phyloP scores from a whole-genome alignment of 2,329 filamentous ascomycete species.

The Aspergillus chevalieri region DNA sequence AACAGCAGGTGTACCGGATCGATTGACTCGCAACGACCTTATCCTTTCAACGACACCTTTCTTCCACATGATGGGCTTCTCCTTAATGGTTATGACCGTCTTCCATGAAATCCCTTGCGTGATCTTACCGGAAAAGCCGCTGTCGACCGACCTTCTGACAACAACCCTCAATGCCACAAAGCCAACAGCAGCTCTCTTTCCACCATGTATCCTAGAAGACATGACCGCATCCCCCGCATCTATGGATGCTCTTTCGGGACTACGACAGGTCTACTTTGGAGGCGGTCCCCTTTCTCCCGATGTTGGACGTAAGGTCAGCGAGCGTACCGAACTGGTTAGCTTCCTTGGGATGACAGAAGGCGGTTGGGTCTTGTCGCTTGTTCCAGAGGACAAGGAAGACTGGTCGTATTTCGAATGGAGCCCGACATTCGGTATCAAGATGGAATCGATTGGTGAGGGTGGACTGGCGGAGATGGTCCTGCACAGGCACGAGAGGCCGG shows the following conservation, averaged over 20 bases:
- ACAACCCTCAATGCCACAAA: conserved; percentile 4
- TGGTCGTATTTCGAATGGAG: conserved; percentile 22
- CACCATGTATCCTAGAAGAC: conserved; percentile 15
- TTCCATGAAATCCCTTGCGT: conserved; percentile 10
- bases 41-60: conserved; percentile 12
- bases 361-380: conserved; percentile 8
- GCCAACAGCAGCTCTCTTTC: conserved; percentile 12
- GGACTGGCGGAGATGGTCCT: conserved; percentile 17
- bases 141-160: conserved; percentile 11
- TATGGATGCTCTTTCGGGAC: conserved; percentile 4
- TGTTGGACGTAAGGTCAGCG: conserved; percentile 3
- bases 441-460: conserved; percentile 10
- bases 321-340: conserved; percentile 1
- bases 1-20: conserved; percentile 1
- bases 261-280: conserved; percentile 12
- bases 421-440: conserved; percentile 8
- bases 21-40: conserved; percentile 4
- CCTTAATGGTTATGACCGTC: conserved; percentile 5
- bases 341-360: conserved; percentile 13
- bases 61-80: conserved; percentile 18
- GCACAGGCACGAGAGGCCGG: background rate
- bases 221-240: conserved; percentile 8
- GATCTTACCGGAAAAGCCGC: conserved; percentile 14
- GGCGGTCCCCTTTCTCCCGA: conserved; percentile 9
- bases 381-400: conserved; percentile 6